Conservation (phyloP, 2,329 filamentous ascomycete genomes). For the Pseudovirgaria hyperparasitica region DNA sequence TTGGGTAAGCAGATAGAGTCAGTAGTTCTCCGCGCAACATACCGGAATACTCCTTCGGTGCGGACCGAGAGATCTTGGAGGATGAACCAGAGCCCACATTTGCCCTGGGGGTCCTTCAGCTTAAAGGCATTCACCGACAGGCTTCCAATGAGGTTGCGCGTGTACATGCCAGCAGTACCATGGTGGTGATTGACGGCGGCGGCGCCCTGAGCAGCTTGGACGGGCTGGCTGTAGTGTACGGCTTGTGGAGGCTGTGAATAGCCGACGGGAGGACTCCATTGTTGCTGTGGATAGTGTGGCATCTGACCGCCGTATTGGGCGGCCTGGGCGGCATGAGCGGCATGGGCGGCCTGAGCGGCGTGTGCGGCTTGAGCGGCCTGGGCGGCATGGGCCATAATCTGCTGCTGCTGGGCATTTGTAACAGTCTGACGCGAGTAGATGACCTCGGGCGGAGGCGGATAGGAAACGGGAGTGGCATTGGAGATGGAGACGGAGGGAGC, state of each 20-base stretch:
- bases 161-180: conserved; percentile 72
- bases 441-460: conserved; percentile 42
- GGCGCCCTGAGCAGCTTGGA: conserved; percentile 4
- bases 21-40: conserved; percentile 17
- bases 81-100: conserved; percentile 91
- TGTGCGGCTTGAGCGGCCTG: conserved; percentile 11
- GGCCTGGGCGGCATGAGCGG: conserved; percentile 15
- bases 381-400: too few species aligned
- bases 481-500: conserved; percentile 61
- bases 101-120: conserved; percentile 64
- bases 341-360: conserved; percentile 13
- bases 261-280: conserved; percentile 1
- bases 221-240: too few species aligned
- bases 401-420: background rate
- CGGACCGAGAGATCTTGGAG: conserved; percentile 89
- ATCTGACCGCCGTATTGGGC: conserved; percentile 27
- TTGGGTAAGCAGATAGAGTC: too few species aligned
- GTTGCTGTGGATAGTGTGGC: conserved; percentile 7
- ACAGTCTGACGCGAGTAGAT: conserved; percentile 3
- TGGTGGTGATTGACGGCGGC: conserved; percentile 7
- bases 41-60: conserved; percentile 86
- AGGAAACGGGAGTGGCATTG: conserved; percentile 67
- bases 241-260: background rate
- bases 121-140: conserved; percentile 79
- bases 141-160: conserved; percentile 86